Evolutionary conservation across 306 rosid species (phyloP), one percentile per base, ranked within the genome.

Genomic region (Cucurbita pepo): DNA sequence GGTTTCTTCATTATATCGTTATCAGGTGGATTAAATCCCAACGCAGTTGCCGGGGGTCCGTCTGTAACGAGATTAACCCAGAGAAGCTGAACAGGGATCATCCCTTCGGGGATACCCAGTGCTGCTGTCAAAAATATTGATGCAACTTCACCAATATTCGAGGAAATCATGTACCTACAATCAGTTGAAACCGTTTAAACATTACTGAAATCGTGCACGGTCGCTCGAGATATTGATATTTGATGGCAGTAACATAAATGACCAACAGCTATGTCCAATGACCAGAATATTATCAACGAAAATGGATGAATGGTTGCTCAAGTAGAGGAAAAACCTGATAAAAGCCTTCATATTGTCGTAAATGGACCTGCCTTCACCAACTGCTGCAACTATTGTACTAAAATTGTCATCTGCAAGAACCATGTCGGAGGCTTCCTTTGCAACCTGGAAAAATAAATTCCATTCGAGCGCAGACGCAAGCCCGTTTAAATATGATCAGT

Each of bases 31-130:
- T 90, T 94, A 69, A 94, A 94, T 76, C 98, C 98, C 81, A 94
- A 79, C 44, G 98, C 97, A 4, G 98, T 94, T 14, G 98, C 98
- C 11, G 98, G 98, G 58, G 97, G 98, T 57, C 98, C 98, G 80
- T 94, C 98, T 1, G 98, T 90, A 70, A 94, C 97, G 62, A 94
- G 97, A 81, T 94, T 94, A 78, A 94, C 98, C 98, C 98, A 94
- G 74, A 94, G 86, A 79, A 94, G 98, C 81, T 90, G 98, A 76
- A 94, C 98, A 34, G 98, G 98, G 62, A 94, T 89, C 90, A 94
- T 74, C 66, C 97, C 98, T 81, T 94, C 98, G 10, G 98, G 98
- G 79, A 91, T 89, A 72, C 97, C 97, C 79, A 91, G 79, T 36
- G 96, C 97, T 62, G 96, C 97, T 19, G 94, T 89, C n/a, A 91